Conservation (phyloP, 2,329 filamentous ascomycete genomes). For the Teratosphaeria viscida region DNA sequence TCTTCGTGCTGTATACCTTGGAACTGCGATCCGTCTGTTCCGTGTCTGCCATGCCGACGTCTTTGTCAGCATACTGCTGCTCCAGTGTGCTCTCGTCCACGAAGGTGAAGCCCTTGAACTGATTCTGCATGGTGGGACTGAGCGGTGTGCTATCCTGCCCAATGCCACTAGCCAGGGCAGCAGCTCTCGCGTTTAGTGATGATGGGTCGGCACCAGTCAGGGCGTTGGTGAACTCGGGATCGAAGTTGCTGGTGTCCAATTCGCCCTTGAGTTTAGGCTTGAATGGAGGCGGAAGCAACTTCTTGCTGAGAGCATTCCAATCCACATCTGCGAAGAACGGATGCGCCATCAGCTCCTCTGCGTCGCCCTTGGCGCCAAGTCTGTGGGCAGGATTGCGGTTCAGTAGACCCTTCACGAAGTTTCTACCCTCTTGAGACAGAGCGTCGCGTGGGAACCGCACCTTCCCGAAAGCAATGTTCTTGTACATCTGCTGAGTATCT, state of each 20-base stretch:
- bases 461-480: conserved; percentile 99
- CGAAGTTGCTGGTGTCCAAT: conserved; percentile 95
- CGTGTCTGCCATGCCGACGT: conserved; percentile 35
- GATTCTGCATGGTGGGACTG: conserved; percentile 90
- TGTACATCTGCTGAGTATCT: conserved; percentile 99
- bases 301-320: conserved; percentile 79
- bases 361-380: conserved; percentile 80
- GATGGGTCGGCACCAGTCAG: conserved; percentile 70
- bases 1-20: background rate
- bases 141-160: conserved; percentile 84
- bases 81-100: conserved; percentile 96
- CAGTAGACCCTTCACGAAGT: conserved; percentile 94
- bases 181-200: conserved; percentile 77
- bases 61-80: conserved; percentile 54
- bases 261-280: conserved; percentile 95
- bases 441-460: conserved; percentile 93
- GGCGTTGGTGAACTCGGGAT: conserved; percentile 95
- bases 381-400: conserved; percentile 96
- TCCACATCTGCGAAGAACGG: conserved; percentile 91
- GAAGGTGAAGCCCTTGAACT: conserved; percentile 97
- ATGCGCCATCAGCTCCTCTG: conserved; percentile 86
- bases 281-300: conserved; percentile 90
- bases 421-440: conserved; percentile 84
- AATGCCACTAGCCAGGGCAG: conserved; percentile 67
- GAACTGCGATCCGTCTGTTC: conserved; percentile 22